Percentiles rank a stretch among this genome's conserved stretches.
Evolutionary conservation across 495 filamentous ascomycete species (phyloP).

Genomic region (Tuber microsphaerosporum): DNA sequence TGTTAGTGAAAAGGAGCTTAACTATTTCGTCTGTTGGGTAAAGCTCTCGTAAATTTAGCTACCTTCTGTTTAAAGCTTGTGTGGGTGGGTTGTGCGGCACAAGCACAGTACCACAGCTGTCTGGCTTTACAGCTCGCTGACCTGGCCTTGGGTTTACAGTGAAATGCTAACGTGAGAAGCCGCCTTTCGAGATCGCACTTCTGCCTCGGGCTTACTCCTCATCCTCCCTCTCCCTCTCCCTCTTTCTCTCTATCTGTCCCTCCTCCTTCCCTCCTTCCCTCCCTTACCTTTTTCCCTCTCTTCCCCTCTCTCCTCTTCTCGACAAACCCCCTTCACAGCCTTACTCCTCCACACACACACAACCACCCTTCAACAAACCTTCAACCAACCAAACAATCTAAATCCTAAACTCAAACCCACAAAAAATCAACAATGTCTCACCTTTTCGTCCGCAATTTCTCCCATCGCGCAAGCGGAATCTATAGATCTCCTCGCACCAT

Average conservation of each 20-base stretch:
- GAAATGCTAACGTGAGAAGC: background rate
- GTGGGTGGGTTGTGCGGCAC: background rate
- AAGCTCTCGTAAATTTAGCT: background rate
- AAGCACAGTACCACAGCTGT: background rate
- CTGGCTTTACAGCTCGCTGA: background rate
- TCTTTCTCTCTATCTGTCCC: conserved; percentile 2
- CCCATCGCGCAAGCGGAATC: conserved; percentile 21
- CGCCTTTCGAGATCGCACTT: background rate
- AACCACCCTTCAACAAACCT: background rate
- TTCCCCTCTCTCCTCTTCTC: background rate
- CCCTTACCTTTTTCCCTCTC: background rate
- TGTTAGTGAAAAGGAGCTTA: background rate
- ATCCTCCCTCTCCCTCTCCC: background rate
- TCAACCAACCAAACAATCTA: background rate
- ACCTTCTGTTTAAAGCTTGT: background rate
- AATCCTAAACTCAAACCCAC: background rate
- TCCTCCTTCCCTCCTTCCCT: background rate
- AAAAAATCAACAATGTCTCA: conserved; percentile 15
- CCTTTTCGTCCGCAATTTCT: conserved; percentile 27
- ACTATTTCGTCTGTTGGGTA: background rate
- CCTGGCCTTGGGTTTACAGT: background rate
- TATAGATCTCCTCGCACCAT: conserved; percentile 28
- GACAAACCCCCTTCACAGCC: background rate
- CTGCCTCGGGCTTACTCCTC: background rate
- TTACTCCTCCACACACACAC: background rate